phyloP scores from a whole-genome alignment of 805 yeast genomes.

The Millerozyma miso region DNA sequence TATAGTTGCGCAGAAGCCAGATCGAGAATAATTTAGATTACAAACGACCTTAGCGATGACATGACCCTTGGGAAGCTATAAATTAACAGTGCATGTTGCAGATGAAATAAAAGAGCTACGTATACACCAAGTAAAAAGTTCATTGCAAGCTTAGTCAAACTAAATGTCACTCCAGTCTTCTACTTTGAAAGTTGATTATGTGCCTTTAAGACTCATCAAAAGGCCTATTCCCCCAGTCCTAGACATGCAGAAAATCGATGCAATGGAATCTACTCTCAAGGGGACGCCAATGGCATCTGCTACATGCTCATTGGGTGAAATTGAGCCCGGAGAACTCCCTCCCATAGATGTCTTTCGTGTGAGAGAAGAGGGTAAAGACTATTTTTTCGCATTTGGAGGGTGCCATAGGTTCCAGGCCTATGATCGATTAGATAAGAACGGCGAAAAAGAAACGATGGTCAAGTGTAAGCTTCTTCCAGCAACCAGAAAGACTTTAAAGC shows the following conservation, averaged over 20 bases:
- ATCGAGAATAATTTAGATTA: neutral
- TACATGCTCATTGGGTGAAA: constrained; percentile 51
- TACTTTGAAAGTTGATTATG: constrained; percentile 47
- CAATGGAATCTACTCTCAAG: constrained; percentile 69
- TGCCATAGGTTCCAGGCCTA: constrained; percentile 89
- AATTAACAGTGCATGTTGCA: no score
- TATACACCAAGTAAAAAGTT: no score
- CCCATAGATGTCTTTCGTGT: constrained; percentile 77
- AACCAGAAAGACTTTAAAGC: constrained; percentile 59
- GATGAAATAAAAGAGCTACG: no score
- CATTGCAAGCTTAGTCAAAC: no score
- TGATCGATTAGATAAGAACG: constrained; percentile 46
- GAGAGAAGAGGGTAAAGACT: constrained; percentile 54
- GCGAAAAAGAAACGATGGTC: constrained; percentile 40
- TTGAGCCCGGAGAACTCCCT: constrained; percentile 64
- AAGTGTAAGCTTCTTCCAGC: constrained; percentile 73
- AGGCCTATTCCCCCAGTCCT: constrained; percentile 86
- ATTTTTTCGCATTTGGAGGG: constrained; percentile 85
- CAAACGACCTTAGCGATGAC: neutral
- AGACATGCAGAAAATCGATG: constrained; percentile 66
- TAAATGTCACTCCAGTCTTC: constrained; percentile 71
- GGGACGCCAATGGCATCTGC: constrained; percentile 62
- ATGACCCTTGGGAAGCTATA: neutral
- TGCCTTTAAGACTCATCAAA: constrained; percentile 64
- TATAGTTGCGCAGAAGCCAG: no score